Evolutionary conservation across 1,284 basidiomycete genomes (phyloP), one percentile per base, ranked within the genome.

Genomic region (Leccinum griseonigrum): DNA sequence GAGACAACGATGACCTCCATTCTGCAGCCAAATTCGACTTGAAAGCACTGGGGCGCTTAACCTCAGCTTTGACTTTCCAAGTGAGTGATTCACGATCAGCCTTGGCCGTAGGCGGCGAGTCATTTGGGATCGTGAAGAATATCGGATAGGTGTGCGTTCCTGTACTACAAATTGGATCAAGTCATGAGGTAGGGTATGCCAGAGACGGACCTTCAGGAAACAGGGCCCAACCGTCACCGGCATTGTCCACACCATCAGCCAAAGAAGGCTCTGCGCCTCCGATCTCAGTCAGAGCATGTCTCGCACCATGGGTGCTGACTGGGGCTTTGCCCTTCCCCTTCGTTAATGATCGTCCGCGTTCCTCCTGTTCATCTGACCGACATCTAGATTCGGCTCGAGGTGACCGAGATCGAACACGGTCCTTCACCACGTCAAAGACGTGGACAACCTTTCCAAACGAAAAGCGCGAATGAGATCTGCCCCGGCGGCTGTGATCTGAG

Each of bases 81-180:
- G 75, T 74, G 26, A 97, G 88, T 9, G 85, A 84, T 14, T 95
- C 96, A 71, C 88, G 92, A 60, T 91, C 86, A 65, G 89, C 90
- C 57, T 84, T 82, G 61, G 97, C 80, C 0, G 88, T 89, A 0
- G 97, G 94, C 3, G 95, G 94, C 3, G 91, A 83, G 62, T 86
- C 84, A 3, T 86, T 81, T 0, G 96, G 94, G 55, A 99, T 87
- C 4, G 88, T 82, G 74, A 98, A 94, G 18, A 92, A 92, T 69
- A 99, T 92, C 1, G 96, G 95, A 74, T 95, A 99, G 50, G 91
- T 95, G 75, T 98, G 98, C 5, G 87, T 90, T n/a, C 94, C 94
- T 92, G 68, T 22, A 60, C 29, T 38, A 11, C 32, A 13, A 18
- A 48, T 69, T 54, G 59, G 48, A 60, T 56, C 54, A 54, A 9